These are phyloP conservation scores for Suillus fuscotomentosus DNA, from an alignment of 768 basidiomycete genomes.

Conservation along the genomic window DNA sequence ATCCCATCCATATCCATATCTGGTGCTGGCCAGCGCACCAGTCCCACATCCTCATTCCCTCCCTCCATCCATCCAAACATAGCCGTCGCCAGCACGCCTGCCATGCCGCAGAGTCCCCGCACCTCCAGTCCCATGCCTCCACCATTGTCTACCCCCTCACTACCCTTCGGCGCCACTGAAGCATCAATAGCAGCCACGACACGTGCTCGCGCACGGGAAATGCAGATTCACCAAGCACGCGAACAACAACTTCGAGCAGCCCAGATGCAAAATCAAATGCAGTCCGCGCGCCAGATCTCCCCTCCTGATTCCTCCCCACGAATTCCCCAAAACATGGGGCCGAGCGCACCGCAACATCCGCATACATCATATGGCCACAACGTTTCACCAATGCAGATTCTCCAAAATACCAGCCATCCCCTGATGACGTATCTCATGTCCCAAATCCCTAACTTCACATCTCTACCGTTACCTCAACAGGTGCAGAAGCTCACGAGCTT, in stretches of 20 bases:
- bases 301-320: conserved; percentile 32
- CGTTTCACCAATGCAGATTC: conserved; percentile 40
- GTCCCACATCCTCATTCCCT: conserved; percentile 21
- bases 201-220: conserved; percentile 33
- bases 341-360: conserved; percentile 18
- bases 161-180: conserved; percentile 32
- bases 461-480: conserved; percentile 51
- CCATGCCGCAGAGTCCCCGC: conserved; percentile 30
- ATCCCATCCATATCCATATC: conserved; percentile 29
- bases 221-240: conserved; percentile 35
- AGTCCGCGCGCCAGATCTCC: conserved; percentile 40
- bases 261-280: conserved; percentile 34
- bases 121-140: conserved; percentile 32
- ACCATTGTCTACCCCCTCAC: conserved; percentile 27
- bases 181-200: conserved; percentile 32
- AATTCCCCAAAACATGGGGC: conserved; percentile 16
- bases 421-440: conserved; percentile 55
- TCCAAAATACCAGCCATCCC: conserved; percentile 57
- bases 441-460: conserved; percentile 51
- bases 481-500: conserved; percentile 55
- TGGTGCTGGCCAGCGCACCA: conserved; percentile 15
- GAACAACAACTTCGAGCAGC: conserved; percentile 32
- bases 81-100: conserved; percentile 13
- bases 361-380: conserved; percentile 25
- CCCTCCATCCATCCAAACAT: conserved; percentile 19